Base-by-base conservation (phyloP, 1,284 basidiomycete species). In the Apiotrichum brassicae region DNA sequence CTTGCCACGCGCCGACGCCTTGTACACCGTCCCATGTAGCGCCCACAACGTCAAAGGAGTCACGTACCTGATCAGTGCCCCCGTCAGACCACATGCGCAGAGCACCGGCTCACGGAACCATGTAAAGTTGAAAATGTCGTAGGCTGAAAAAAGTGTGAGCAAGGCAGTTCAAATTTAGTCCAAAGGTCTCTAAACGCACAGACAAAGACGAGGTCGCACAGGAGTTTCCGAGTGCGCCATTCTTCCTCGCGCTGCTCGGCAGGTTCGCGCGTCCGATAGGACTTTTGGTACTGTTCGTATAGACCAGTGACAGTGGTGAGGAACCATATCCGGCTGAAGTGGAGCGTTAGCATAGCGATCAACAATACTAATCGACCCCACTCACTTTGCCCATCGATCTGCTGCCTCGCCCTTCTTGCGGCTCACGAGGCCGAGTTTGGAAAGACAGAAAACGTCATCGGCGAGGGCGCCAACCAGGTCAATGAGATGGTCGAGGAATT, bases 181-280 rank as follows among this genome's bases (percentile, higher is more conserved):
- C 20, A 18, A 8, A 2, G n/a, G 5, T 16, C 6, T 32, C 28
- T 30, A 30, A 9, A 70, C 69, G 58, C 51, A 71, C 69, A 66
- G 34, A 68, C 65, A 53, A 71, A 71, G 22, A 61, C 43, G 20
- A 71, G 57, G 55, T 71, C 69, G 34, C 64, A 61, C 23, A 66
- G 34, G 20, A 65, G 59, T 51, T 71, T 71, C 35, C 61, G 45
- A 23, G 53, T 57, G n/a, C 61, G 60, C 63, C 64, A 66, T 40
- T 60, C 48, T 30, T 68, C 66, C 13, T 34, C 36, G 24, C 54
- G 20, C 40, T 60, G 54, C 42, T 51, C 56, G 22, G 26, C 33
- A 18, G 48, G 32, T 40, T 44, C 37, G 24, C 51, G 49, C 20
- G 35, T 35, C 26, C 20, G 41, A 26, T 18, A 14, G 23, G 46